Percentiles rank a stretch among this genome's conserved stretches.
phyloP scores from a whole-genome alignment of 2,329 filamentous ascomycete species.

The Thielaviopsis musarum region DNA sequence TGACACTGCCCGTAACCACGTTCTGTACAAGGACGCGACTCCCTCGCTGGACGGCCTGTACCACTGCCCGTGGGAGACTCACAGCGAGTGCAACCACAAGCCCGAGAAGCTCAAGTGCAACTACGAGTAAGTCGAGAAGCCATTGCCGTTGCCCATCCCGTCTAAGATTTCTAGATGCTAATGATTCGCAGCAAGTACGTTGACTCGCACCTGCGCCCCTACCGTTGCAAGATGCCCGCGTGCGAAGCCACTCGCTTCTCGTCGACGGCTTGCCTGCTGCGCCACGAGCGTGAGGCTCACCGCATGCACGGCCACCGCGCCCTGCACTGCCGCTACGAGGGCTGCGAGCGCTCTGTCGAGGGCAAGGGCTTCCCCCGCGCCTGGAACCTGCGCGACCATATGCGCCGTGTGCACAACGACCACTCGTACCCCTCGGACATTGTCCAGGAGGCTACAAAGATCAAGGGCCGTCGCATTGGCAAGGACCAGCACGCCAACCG shows the following conservation, averaged over 20 bases:
- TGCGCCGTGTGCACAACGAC: conserved; percentile 79
- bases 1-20: conserved; percentile 47
- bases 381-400: conserved; percentile 94
- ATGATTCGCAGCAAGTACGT: conserved; percentile 63
- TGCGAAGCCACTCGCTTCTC: conserved; percentile 85
- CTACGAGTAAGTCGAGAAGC: conserved; percentile 60
- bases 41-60: conserved; percentile 63
- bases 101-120: conserved; percentile 97
- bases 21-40: conserved; percentile 50
- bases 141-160: no score
- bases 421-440: conserved; percentile 21
- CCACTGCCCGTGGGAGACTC: conserved; percentile 76
- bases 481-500: neutral
- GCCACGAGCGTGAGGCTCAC: conserved; percentile 90
- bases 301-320: conserved; percentile 92
- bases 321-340: conserved; percentile 72
- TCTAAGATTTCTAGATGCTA: neutral
- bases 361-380: conserved; percentile 86
- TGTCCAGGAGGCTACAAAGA: conserved; percentile 26
- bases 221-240: conserved; percentile 72
- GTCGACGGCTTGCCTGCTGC: conserved; percentile 83
- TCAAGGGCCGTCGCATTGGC: conserved; percentile 12
- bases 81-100: conserved; percentile 63
- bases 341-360: conserved; percentile 65
- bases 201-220: conserved; percentile 91